phyloP scores from a whole-genome alignment of 495 filamentous ascomycete species.

The Annulohypoxylon stygium region DNA sequence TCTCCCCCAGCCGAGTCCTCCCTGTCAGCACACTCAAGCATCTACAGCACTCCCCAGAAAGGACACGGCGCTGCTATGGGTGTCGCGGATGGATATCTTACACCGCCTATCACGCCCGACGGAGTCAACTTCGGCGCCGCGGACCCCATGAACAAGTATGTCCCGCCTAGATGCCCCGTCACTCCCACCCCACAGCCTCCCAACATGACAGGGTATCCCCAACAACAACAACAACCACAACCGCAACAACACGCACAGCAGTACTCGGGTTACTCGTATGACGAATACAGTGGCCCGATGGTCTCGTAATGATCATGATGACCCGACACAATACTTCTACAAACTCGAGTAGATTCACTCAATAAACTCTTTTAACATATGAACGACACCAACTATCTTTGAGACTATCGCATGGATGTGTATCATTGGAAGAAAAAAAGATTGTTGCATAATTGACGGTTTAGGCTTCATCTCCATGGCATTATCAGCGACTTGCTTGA shows the following conservation, averaged over 20 bases:
- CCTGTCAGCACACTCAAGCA: slow-evolving; percentile 65
- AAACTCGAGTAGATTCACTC: slow-evolving; percentile 29
- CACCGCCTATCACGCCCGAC: slow-evolving; percentile 96
- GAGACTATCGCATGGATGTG: slow-evolving; percentile 47
- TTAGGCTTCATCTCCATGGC: slow-evolving; percentile 55
- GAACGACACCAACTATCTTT: slow-evolving; percentile 27
- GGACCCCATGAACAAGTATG: slow-evolving; percentile 61
- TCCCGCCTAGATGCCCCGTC: slow-evolving; percentile 64
- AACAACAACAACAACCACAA: slow-evolving; percentile 34
- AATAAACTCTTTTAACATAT: slow-evolving; percentile 35
- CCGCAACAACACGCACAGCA: slow-evolving; percentile 37
- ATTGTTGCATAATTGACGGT: slow-evolving; percentile 57
- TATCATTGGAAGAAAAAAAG: slow-evolving; percentile 54
- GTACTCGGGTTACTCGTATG: slow-evolving; percentile 46
- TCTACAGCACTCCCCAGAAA: slow-evolving; percentile 89
- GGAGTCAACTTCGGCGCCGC: slow-evolving; percentile 70
- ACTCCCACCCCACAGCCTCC: slow-evolving; percentile 64
- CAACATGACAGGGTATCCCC: slow-evolving; percentile 34
- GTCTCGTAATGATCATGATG: slow-evolving; percentile 33
- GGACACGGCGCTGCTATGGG: slow-evolving; percentile 70
- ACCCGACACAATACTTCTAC: slow-evolving; percentile 16
- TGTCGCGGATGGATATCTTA: slow-evolving; percentile 85
- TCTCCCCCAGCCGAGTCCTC: slow-evolving; percentile 74
- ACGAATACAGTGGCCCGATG: slow-evolving; percentile 49
- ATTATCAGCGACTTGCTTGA: slow-evolving; percentile 54